Conservation (phyloP, 106 monocot genomes). For the Amphibolis antarctica region DNA sequence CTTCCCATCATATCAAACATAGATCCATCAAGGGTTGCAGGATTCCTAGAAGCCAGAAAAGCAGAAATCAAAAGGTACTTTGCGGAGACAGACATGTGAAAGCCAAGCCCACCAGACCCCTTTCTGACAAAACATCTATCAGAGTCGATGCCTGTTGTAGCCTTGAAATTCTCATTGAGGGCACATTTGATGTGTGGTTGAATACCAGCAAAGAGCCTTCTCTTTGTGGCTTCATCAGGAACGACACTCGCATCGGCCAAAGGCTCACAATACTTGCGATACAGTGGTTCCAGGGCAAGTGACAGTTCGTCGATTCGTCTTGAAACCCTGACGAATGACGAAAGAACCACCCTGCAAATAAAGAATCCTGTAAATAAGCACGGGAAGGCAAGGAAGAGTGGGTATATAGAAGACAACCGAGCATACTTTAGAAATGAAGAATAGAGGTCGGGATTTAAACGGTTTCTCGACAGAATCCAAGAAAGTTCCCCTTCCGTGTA, state of each 20-base stretch:
- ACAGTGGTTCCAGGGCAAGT: conserved; percentile 46
- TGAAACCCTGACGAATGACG: conserved; percentile 54
- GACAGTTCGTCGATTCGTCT: conserved; percentile 71
- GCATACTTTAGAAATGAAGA: conserved; percentile 83
- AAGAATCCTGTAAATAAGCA: neutral
- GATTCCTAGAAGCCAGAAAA: conserved; percentile 89
- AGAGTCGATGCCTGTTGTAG: conserved; percentile 20
- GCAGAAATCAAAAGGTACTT: conserved; percentile 91
- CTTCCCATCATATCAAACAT: conserved; percentile 80
- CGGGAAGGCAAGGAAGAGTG: neutral
- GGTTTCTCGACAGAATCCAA: conserved; percentile 55
- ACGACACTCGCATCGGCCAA: conserved; percentile 38
- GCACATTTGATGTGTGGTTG: conserved; percentile 45
- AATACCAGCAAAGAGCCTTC: conserved; percentile 55
- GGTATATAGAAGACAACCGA: neutral
- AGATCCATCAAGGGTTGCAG: conserved; percentile 85
- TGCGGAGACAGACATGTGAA: conserved; percentile 83
- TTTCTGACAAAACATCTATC: conserved; percentile 8
- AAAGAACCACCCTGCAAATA: conserved; percentile 51
- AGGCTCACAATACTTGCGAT: conserved; percentile 67
- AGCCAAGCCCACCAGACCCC: conserved; percentile 50
- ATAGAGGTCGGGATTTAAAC: conserved; percentile 56
- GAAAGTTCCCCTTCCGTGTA: conserved; percentile 64
- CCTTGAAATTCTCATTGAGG: conserved; percentile 42
- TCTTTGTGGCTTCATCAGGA: conserved; percentile 73